Conservation (phyloP, 179 eudicot species). For the Silene vulgaris region DNA sequence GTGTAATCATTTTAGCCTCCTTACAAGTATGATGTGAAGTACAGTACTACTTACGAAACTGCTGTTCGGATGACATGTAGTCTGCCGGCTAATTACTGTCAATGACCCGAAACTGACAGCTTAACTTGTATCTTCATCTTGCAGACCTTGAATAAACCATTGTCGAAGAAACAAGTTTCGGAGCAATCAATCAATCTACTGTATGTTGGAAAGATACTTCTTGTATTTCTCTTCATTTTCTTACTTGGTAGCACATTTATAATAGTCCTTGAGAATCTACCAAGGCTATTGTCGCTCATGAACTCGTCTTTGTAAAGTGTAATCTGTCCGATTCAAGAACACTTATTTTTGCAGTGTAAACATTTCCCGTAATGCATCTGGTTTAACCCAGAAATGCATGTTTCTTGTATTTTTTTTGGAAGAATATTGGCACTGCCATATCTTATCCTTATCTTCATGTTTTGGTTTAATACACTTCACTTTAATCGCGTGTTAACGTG, state of each 20-base stretch:
- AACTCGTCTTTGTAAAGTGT: slow-evolving; percentile 36
- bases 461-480: background rate
- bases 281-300: slow-evolving; percentile 43
- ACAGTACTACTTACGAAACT: background rate
- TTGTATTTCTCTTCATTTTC: slow-evolving; percentile 58
- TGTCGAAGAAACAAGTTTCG: slow-evolving; percentile 17
- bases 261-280: slow-evolving; percentile 65
- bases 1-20: background rate
- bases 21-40: background rate
- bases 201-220: slow-evolving; percentile 59
- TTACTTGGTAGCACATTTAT: slow-evolving; percentile 53
- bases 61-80: slow-evolving; percentile 1
- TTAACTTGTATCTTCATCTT: slow-evolving; percentile 22
- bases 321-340: background rate
- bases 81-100: background rate
- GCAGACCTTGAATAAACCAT: slow-evolving; percentile 41
- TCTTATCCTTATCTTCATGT: background rate
- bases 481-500: too few species aligned
- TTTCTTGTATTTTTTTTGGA: slow-evolving; percentile 2
- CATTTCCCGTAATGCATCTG: background rate
- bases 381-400: background rate
- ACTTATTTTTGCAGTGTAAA: background rate
- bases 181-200: slow-evolving; percentile 28
- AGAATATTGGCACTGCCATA: background rate
- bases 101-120: background rate